A percentile compares a stretch with the other conserved stretches of the same genome.
These are phyloP conservation scores for Silene noctiflora DNA, from an alignment of 179 eudicot species.

Conservation along the genomic window DNA sequence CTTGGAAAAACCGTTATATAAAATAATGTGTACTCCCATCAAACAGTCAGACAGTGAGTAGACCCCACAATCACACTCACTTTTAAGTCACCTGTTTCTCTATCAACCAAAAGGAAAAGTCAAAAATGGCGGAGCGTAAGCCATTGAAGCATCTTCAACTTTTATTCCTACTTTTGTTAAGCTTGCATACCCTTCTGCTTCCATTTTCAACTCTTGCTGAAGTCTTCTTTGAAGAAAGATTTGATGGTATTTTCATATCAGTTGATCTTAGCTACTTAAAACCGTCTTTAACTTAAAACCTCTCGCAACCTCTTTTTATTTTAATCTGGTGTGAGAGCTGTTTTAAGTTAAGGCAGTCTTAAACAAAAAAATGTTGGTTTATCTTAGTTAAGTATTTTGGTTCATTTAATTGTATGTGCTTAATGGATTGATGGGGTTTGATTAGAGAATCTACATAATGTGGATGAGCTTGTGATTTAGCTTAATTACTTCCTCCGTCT, in stretches of 20 bases:
- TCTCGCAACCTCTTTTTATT: too few relatives aligned
- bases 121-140: constrained; percentile 27
- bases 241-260: constrained; percentile 30
- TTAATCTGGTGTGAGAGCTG: too few relatives aligned
- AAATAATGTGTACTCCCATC: too few relatives aligned
- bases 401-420: not conserved
- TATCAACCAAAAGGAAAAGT: not conserved
- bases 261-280: too few relatives aligned
- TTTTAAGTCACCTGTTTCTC: not conserved
- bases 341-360: too few relatives aligned
- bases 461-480: not conserved
- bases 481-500: not conserved
- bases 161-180: constrained; percentile 26
- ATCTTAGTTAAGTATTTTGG: not conserved
- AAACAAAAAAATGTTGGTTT: not conserved
- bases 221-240: constrained; percentile 41
- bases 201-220: constrained; percentile 27
- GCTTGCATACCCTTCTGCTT: constrained; percentile 13
- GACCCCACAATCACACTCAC: constrained; percentile 3
- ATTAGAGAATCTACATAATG: not conserved
- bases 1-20: too few relatives aligned
- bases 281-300: too few relatives aligned
- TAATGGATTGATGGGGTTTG: not conserved
- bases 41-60: too few relatives aligned
- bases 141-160: constrained; percentile 22